Base-by-base conservation (phyloP, 495 filamentous ascomycete genomes). In the Penicillium cataractarum region DNA sequence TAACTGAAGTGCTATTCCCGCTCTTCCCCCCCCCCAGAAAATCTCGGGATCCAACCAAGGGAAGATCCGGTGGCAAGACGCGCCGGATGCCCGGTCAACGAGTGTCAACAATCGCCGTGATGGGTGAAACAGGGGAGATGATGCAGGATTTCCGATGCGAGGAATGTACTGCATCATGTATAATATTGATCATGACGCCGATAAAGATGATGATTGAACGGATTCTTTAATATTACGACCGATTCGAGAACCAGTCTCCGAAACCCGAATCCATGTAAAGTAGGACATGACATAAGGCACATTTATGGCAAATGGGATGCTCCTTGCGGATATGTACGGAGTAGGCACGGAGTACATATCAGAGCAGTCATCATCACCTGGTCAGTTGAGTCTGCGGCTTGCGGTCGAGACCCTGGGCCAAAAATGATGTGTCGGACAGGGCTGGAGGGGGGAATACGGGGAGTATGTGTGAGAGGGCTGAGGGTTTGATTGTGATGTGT, bases 201-300 rank as follows among this genome's bases (percentile, higher is more conserved):
- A 13, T 31, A 7, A 31, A 12, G 35, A 39, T 15, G 10, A 39
- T 39, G 15, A 39, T 39, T 39, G 35, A 39, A 4, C 35, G 35
- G 17, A n/a, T n/a, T n/a, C n/a, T n/a, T n/a, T n/a, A n/a, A n/a
- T n/a, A n/a, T n/a, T 7, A 42, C 7, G 0, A 42, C 12, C 5
- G 19, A 31, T 29, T 29, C 19, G 27, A 40, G 29, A 12, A 29
- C 17, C 37, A 57, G 55, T 48, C 29, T 37, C 57, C 53, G 56
- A 53, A n/a, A 21, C 15, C 8, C 32, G 57, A 53, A 21, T 57
- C 62, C 57, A 42, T n/a, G n/a, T n/a, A 65, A 8, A 7, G 69
- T 72, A 55, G 69, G 62, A 70, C 69, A 70, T 71, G 69, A 72
- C 69, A 69, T 68, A 65, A 64, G 50, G 46, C 61, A 63, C 60